Percentiles rank a stretch among this genome's conserved stretches.
These are phyloP conservation scores for Daldinia concentrica DNA, from an alignment of 495 filamentous ascomycete genomes.

Conservation along the genomic window DNA sequence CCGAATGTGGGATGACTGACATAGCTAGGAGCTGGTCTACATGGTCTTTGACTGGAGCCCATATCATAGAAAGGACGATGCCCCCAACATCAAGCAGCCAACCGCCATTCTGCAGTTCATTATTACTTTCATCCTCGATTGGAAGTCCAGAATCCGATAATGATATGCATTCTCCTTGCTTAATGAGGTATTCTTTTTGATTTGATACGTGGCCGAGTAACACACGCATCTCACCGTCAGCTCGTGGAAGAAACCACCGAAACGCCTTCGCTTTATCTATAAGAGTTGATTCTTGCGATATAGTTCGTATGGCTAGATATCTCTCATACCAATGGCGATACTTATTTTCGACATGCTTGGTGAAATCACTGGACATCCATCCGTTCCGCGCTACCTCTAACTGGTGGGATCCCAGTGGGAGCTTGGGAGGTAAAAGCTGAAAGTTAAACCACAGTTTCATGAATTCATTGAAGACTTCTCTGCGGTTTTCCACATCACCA, in stretches of 20 bases:
- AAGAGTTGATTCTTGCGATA: constrained; percentile 36
- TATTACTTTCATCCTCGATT: constrained; percentile 25
- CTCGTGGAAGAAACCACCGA: constrained; percentile 44
- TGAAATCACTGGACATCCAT: constrained; percentile 52
- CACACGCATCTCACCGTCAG: constrained; percentile 46
- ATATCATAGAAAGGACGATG: constrained; percentile 54
- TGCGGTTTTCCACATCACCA: constrained; percentile 51
- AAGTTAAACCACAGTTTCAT: constrained; percentile 52
- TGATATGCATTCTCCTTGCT: constrained; percentile 44
- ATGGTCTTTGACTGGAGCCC: constrained; percentile 51
- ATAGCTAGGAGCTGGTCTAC: constrained; percentile 55
- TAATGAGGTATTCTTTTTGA: constrained; percentile 50
- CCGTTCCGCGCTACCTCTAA: constrained; percentile 49
- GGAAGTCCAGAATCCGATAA: constrained; percentile 44
- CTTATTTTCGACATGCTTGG: constrained; percentile 39
- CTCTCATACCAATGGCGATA: constrained; percentile 47
- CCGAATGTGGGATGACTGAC: constrained; percentile 54
- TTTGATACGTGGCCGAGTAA: constrained; percentile 51
- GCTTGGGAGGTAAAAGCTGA: constrained; percentile 51
- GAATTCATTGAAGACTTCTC: constrained; percentile 52
- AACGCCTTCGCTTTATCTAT: constrained; percentile 39
- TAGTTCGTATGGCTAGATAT: constrained; percentile 25
- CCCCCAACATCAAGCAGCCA: constrained; percentile 59
- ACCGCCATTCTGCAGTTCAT: constrained; percentile 42
- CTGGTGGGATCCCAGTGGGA: constrained; percentile 34